Evolutionary conservation across 768 basidiomycete genomes (phyloP).

Genomic region (Psilocybe subaeruginosa): DNA sequence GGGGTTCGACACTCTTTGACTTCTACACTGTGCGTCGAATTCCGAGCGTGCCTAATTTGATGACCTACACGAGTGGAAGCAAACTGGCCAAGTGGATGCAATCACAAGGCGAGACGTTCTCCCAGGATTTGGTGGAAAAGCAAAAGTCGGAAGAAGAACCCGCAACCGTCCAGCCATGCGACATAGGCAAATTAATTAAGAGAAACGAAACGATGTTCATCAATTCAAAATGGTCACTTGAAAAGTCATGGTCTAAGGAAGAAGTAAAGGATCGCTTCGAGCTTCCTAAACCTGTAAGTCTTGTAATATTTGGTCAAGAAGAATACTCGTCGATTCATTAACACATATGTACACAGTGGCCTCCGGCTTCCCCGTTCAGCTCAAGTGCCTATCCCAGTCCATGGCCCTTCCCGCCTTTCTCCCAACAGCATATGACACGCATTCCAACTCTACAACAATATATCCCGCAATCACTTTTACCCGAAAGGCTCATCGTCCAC

Average conservation of each 20-base stretch:
- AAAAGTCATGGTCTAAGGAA: conserved; percentile 5
- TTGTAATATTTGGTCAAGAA: not conserved
- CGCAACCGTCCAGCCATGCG: conserved; percentile 28
- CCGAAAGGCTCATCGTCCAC: conserved; percentile 25
- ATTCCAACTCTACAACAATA: conserved; percentile 23
- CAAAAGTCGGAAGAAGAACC: conserved; percentile 40
- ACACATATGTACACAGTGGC: conserved; percentile 4
- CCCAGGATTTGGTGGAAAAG: conserved; percentile 33
- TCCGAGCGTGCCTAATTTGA: conserved; percentile 15
- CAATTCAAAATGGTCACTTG: not conserved
- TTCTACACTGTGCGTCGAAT: conserved; percentile 36
- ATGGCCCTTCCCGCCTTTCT: conserved; percentile 45
- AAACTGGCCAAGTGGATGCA: conserved; percentile 39
- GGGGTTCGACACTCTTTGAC: conserved; percentile 47
- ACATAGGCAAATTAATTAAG: conserved; percentile 27
- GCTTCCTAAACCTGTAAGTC: conserved; percentile 8
- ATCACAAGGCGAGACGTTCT: conserved; percentile 34
- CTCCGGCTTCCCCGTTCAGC: conserved; percentile 30
- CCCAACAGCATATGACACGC: conserved; percentile 2
- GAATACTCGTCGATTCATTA: not conserved
- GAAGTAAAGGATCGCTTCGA: not conserved
- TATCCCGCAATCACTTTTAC: conserved; percentile 28
- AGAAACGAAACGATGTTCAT: conserved; percentile 16
- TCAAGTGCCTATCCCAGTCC: conserved; percentile 38
- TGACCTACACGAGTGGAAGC: conserved; percentile 33